phyloP scores from a whole-genome alignment of 495 filamentous ascomycete genomes.

The Stereocaulon alpinum region DNA sequence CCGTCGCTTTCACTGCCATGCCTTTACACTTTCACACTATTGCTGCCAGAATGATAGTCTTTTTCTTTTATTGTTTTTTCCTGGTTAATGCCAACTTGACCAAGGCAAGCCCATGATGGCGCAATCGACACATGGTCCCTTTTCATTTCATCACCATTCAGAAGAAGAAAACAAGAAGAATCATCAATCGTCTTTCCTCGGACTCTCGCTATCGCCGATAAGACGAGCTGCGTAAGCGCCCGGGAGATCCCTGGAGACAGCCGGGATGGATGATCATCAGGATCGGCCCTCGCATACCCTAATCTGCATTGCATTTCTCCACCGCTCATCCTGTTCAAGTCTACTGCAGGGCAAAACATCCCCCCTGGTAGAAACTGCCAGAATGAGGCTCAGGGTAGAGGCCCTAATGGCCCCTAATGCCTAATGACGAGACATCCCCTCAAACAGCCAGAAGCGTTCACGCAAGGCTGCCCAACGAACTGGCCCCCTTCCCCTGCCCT shows the following conservation, averaged over 20 bases:
- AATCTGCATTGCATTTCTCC: constrained; percentile 13
- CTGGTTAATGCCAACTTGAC: not conserved
- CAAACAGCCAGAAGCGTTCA: no score
- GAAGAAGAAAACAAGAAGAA: no score
- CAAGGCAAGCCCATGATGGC: not conserved
- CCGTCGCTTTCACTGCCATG: constrained; percentile 5
- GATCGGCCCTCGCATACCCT: constrained; percentile 17
- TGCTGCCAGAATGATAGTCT: not conserved
- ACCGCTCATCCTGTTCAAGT: constrained; percentile 14
- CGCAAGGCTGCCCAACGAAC: constrained; percentile 5
- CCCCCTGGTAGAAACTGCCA: not conserved
- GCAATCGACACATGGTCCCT: not conserved
- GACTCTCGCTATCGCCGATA: no score
- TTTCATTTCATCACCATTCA: not conserved
- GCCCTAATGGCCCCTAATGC: constrained; percentile 1
- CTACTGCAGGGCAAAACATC: not conserved
- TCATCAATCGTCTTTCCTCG: no score
- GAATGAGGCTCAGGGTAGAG: constrained; percentile 2
- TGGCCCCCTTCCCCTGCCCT: not conserved
- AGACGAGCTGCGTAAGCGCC: constrained; percentile 11
- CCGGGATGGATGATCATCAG: constrained; percentile 15
- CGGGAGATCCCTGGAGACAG: constrained; percentile 3
- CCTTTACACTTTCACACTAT: constrained; percentile 6
- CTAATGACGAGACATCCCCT: constrained; percentile 1
- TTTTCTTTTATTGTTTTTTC: constrained; percentile 1